Base-by-base conservation (phyloP, 2,329 filamentous ascomycete species). In the Cryphonectria japonica region DNA sequence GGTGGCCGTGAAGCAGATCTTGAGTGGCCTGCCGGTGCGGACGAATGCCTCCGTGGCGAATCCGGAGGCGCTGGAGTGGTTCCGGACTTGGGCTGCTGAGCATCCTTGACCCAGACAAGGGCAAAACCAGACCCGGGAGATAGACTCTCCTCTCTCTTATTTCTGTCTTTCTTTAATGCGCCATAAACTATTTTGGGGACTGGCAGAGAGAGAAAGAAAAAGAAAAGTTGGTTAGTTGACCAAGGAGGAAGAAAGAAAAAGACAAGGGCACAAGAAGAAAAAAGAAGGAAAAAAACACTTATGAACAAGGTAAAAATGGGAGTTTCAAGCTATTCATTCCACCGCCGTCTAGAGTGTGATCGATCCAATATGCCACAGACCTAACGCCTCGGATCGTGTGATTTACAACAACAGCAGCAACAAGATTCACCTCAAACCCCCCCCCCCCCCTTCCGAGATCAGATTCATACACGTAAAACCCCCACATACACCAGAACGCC, bases 41-140 rank as follows among this genome's bases (percentile, higher is more conserved):
- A 96, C 93, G 0, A 94, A 94, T 65, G 94, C 95, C 0, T 97
- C 93, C 77, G 95, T 98, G n/a, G 93, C 94, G 5, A 98, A 98
- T 80, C 91, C 93, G 1, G 92, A 91, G 75, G 94, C 95, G 74
- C 82, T 99, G 75, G 91, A 93, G 57, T 98, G 94, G 92, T 98
- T 98, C 81, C 87, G 89, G 74, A 82, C 86, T 43, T 98, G 95
- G 95, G 88, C 91, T 16, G 83, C 80, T 73, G 82, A 82, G 66
- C 83, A 92, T 73, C 76, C 77, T 19, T 72, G 62, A 71, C 22
- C 22, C 6, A 8, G 43, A 22, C 43, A 39, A 39, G 37, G 34
- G 3, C 34, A 34, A 34, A 34, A 6, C 34, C 34, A 34, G 2
- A 34, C 6, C 3, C 6, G 34, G 34, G 34, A 34, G 34, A 34